These are phyloP conservation scores for Podospora tetraspora DNA, from an alignment of 495 filamentous ascomycete genomes.

Conservation along the genomic window DNA sequence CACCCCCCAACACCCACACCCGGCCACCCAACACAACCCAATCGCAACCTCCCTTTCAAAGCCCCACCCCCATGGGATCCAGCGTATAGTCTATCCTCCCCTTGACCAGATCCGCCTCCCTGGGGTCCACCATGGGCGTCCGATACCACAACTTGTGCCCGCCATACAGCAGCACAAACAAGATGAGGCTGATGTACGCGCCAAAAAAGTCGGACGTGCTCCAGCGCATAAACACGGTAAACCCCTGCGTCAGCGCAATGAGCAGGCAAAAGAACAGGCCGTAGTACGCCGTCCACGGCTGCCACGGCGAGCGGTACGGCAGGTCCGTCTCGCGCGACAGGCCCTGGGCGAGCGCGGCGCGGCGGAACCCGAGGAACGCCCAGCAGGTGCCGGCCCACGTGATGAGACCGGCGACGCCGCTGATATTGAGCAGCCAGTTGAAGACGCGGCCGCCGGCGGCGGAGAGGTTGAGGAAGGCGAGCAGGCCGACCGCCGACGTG, in stretches of 20 bases:
- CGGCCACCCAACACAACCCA: not conserved
- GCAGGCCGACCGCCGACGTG: constrained; percentile 43
- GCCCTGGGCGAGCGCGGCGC: constrained; percentile 51
- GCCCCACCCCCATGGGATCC: constrained; percentile 3
- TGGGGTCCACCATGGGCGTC: constrained; percentile 17
- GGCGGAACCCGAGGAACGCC: constrained; percentile 58
- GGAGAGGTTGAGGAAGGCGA: constrained; percentile 53
- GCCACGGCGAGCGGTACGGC: constrained; percentile 53
- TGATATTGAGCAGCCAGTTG: constrained; percentile 55
- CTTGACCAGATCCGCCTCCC: constrained; percentile 19
- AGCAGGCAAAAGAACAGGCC: constrained; percentile 61
- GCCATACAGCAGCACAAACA: constrained; percentile 53
- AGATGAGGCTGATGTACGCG: constrained; percentile 56
- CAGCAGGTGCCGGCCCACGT: constrained; percentile 58
- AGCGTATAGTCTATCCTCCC: constrained; percentile 19
- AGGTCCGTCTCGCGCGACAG: constrained; percentile 45
- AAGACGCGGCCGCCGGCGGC: constrained; percentile 49
- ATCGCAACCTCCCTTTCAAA: not conserved
- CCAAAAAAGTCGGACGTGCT: constrained; percentile 53
- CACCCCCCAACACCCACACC: not conserved
- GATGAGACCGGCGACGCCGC: constrained; percentile 61
- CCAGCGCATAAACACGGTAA: constrained; percentile 63
- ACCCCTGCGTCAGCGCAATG: constrained; percentile 65
- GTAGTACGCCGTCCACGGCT: constrained; percentile 54
- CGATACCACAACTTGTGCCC: constrained; percentile 51